Conservation (phyloP, 148 eudicot genomes). For the Vaccinium darrowii region DNA sequence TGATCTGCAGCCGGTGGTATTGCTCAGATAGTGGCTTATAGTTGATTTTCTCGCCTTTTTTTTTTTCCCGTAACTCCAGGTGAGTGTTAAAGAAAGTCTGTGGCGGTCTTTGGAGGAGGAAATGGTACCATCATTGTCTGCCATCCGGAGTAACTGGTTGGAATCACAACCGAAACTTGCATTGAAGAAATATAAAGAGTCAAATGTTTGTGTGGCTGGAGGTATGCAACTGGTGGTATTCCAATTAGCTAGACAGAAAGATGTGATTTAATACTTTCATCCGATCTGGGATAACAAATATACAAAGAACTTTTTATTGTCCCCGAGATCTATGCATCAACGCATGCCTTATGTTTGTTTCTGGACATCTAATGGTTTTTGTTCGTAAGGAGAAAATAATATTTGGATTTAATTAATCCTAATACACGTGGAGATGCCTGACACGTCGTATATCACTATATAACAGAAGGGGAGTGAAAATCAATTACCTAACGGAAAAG, state of each 20-base stretch:
- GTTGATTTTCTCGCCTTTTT: not conserved
- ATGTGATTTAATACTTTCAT: not conserved
- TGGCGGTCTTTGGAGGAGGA: conserved; percentile 93
- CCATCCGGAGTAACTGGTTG: conserved; percentile 78
- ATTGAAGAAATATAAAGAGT: conserved; percentile 54
- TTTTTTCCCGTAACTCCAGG: conserved; percentile 38
- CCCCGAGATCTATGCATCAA: not conserved
- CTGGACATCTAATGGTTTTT: not conserved
- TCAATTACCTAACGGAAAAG: too few relatives aligned
- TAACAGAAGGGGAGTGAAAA: not conserved
- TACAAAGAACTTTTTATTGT: not conserved
- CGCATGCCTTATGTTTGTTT: not conserved
- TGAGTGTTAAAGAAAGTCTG: conserved; percentile 58
- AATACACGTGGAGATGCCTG: not conserved
- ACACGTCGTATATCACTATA: not conserved
- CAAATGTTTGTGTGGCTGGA: conserved; percentile 89
- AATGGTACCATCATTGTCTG: conserved; percentile 62
- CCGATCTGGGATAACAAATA: not conserved
- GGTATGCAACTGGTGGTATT: conserved; percentile 53
- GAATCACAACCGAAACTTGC: conserved; percentile 69
- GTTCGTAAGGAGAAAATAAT: not conserved
- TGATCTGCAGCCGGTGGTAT: not conserved
- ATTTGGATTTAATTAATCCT: not conserved
- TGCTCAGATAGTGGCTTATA: not conserved
- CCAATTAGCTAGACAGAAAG: not conserved